A percentile compares a stretch with the other conserved stretches of the same genome.
Conservation (phyloP, 768 basidiomycete genomes). For the Leccinum variicolor region DNA sequence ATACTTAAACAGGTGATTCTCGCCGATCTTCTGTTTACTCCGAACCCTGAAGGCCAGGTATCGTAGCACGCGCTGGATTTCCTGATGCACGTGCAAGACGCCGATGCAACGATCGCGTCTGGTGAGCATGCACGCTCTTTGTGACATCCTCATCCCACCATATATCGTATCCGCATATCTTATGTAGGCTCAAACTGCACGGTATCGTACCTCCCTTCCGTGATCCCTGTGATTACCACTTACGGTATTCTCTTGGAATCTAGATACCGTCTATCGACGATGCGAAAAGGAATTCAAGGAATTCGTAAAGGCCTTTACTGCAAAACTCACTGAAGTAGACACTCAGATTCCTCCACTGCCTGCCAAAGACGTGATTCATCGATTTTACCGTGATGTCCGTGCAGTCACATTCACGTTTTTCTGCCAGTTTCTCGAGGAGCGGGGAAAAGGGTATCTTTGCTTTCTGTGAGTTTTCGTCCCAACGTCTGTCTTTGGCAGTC, state of each 20-base stretch:
- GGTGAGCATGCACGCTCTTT: conserved; percentile 42
- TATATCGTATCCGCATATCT: not conserved
- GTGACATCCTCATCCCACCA: not conserved
- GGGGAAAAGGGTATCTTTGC: conserved; percentile 92
- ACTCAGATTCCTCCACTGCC: conserved; percentile 81
- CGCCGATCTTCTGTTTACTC: too few relatives aligned
- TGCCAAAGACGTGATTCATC: conserved; percentile 85
- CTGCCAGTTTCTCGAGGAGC: conserved; percentile 81
- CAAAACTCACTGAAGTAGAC: conserved; percentile 68
- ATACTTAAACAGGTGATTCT: too few relatives aligned
- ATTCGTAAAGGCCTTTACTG: conserved; percentile 75
- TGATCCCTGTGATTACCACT: not conserved
- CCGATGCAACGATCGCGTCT: conserved; percentile 74
- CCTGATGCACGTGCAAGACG: conserved; percentile 58
- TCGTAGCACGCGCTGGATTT: conserved; percentile 86
- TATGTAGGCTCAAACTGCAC: conserved; percentile 77
- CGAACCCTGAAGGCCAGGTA: conserved; percentile 70
- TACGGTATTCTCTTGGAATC: not conserved
- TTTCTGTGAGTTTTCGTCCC: conserved; percentile 52
- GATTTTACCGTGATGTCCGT: conserved; percentile 85
- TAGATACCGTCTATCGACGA: conserved; percentile 33
- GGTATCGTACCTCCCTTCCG: conserved; percentile 36
- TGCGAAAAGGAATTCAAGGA: too few relatives aligned
- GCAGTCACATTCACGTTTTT: conserved; percentile 36
- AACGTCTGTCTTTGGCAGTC: not conserved